A percentile compares a stretch with the other conserved stretches of the same genome.
phyloP scores from a whole-genome alignment of 371 early-diverging fungal genomes.

The Catenaria anguillulae region DNA sequence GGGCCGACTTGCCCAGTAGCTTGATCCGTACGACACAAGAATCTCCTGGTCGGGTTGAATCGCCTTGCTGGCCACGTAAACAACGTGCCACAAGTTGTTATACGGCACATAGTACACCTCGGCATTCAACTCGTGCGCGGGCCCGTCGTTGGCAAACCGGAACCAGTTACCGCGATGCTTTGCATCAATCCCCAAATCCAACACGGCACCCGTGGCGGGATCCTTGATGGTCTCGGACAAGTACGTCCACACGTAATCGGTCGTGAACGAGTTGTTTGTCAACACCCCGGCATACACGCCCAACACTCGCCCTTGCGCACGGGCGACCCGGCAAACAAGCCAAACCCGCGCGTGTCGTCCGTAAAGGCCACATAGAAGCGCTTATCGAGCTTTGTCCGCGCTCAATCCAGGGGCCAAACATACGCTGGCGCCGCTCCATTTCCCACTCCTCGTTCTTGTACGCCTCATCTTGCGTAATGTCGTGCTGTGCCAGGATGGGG shows the following conservation, averaged over 20 bases:
- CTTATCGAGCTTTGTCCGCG: constrained; percentile 1
- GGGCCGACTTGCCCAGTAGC: background rate
- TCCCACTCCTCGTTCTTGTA: background rate
- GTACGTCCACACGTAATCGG: constrained; percentile 7
- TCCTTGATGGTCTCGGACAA: background rate
- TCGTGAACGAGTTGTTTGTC: background rate
- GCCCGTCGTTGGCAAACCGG: constrained; percentile 4
- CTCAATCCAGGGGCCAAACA: background rate
- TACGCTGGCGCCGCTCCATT: background rate
- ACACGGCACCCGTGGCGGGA: background rate
- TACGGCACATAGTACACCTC: background rate
- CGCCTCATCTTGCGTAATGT: background rate
- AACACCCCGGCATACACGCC: constrained; percentile 2
- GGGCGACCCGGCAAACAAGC: constrained; percentile 1
- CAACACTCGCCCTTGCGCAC: constrained; percentile 5
- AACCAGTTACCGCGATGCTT: constrained; percentile 5
- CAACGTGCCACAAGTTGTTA: background rate
- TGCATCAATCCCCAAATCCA: background rate
- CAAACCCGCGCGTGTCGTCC: constrained; percentile 2
- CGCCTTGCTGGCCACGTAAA: background rate
- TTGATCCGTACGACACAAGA: background rate
- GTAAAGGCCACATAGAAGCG: constrained; percentile 1
- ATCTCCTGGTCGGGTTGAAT: background rate
- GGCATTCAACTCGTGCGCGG: background rate
- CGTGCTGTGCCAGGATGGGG: background rate